phyloP scores from a whole-genome alignment of 352 stramenopile species.

The Phytopythium montanum region DNA sequence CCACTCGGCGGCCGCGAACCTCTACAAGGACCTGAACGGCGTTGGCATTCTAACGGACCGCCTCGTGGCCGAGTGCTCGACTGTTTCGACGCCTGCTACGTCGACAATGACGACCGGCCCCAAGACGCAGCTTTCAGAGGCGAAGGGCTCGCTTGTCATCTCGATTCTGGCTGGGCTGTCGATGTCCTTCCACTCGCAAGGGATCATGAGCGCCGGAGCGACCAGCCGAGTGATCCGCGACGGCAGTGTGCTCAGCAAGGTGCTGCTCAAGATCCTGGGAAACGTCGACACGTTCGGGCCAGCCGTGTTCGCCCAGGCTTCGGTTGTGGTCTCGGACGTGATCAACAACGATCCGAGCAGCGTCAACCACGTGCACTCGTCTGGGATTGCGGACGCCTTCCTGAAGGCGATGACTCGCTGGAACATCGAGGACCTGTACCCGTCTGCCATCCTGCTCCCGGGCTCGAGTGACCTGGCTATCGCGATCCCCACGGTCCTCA shows the following conservation, averaged over 20 bases:
- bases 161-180: slow-evolving; percentile 76
- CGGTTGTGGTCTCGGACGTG: slow-evolving; percentile 94
- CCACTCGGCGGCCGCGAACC: slow-evolving; percentile 53
- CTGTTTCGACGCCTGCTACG: slow-evolving; percentile 15
- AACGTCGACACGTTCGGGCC: slow-evolving; percentile 92
- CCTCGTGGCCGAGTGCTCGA: slow-evolving; percentile 49
- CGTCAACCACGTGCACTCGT: slow-evolving; percentile 93
- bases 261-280: slow-evolving; percentile 88
- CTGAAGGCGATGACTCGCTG: slow-evolving; percentile 89
- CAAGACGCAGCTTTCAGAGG: slow-evolving; percentile 29
- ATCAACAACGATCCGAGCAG: slow-evolving; percentile 96
- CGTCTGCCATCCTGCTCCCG: slow-evolving; percentile 52
- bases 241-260: slow-evolving; percentile 81
- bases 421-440: slow-evolving; percentile 56
- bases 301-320: slow-evolving; percentile 89
- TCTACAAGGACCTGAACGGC: slow-evolving; percentile 84
- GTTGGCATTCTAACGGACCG: slow-evolving; percentile 83
- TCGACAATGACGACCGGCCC: background rate
- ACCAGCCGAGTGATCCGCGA: slow-evolving; percentile 87
- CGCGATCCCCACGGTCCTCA: slow-evolving; percentile 92
- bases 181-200: slow-evolving; percentile 84
- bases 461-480: slow-evolving; percentile 93
- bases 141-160: slow-evolving; percentile 62
- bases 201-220: slow-evolving; percentile 83
- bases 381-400: slow-evolving; percentile 91